These are phyloP conservation scores for Friedmanniomyces endolithicus DNA, from an alignment of 495 filamentous ascomycete species.

Conservation along the genomic window DNA sequence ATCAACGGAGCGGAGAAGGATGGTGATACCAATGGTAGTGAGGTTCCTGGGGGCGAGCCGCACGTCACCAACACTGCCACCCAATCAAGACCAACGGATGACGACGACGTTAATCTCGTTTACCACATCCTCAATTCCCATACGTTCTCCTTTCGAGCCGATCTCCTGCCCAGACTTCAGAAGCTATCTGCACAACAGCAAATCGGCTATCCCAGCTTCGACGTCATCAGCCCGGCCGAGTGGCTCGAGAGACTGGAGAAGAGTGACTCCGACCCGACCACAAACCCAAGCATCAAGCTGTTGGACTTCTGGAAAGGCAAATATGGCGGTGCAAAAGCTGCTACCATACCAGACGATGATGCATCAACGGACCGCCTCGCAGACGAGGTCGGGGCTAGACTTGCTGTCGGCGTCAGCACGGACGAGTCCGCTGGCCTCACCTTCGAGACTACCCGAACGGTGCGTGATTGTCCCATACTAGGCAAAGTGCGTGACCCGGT, in stretches of 20 bases:
- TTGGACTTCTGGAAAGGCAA: constrained; percentile 38
- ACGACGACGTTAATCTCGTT: constrained; percentile 20
- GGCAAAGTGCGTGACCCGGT: constrained; percentile 1
- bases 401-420: not conserved
- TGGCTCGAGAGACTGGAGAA: constrained; percentile 39
- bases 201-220: constrained; percentile 26
- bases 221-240: constrained; percentile 32
- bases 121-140: constrained; percentile 44
- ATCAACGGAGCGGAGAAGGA: not conserved
- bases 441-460: constrained; percentile 5
- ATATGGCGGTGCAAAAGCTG: constrained; percentile 8
- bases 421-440: not conserved
- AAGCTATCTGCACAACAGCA: constrained; percentile 24
- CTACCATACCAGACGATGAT: not conserved
- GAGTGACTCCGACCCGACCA: constrained; percentile 35
- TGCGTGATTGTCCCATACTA: not conserved
- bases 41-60: too few relatives aligned
- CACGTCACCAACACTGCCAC: too few relatives aligned
- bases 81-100: not conserved
- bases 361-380: not conserved
- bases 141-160: constrained; percentile 39
- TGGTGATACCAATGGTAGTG: not conserved
- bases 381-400: not conserved
- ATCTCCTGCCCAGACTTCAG: constrained; percentile 38
- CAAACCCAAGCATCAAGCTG: constrained; percentile 50